Conservation (phyloP, 2,329 filamentous ascomycete genomes). For the Trichophyton rubrum region DNA sequence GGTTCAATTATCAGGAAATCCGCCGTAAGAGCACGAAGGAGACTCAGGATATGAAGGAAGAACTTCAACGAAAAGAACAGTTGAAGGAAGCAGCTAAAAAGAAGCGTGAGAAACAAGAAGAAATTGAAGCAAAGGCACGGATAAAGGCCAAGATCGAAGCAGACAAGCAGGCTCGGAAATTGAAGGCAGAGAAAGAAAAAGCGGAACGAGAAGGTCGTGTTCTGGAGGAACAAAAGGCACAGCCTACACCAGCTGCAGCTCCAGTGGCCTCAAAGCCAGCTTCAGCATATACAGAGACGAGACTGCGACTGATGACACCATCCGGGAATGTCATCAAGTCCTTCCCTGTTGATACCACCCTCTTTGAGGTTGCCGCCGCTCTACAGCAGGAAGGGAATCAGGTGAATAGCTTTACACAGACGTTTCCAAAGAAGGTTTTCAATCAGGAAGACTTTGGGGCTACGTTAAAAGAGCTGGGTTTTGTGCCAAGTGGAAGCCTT, state of each 20-base stretch:
- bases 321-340: conserved; percentile 74
- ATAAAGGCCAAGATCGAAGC: conserved; percentile 91
- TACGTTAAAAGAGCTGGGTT: conserved; percentile 81
- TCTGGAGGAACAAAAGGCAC: conserved; percentile 36
- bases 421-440: conserved; percentile 76
- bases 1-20: conserved; percentile 38
- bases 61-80: conserved; percentile 74
- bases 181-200: conserved; percentile 75
- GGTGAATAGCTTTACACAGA: conserved; percentile 69
- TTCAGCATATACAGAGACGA: conserved; percentile 63
- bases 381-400: conserved; percentile 57
- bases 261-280: conserved; percentile 47
- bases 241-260: conserved; percentile 33
- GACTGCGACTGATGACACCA: conserved; percentile 67
- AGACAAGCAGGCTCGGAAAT: conserved; percentile 77
- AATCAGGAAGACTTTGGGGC: conserved; percentile 66
- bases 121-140: conserved; percentile 71
- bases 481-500: conserved; percentile 82
- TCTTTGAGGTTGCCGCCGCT: conserved; percentile 80
- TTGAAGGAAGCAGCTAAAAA: conserved; percentile 83
- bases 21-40: conserved; percentile 84
- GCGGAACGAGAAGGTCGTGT: conserved; percentile 68
- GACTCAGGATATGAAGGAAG: conserved; percentile 77
- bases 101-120: conserved; percentile 73
- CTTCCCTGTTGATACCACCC: conserved; percentile 73